Base-by-base conservation (phyloP, 2,329 filamentous ascomycete species). In the Fusarium equiseti region DNA sequence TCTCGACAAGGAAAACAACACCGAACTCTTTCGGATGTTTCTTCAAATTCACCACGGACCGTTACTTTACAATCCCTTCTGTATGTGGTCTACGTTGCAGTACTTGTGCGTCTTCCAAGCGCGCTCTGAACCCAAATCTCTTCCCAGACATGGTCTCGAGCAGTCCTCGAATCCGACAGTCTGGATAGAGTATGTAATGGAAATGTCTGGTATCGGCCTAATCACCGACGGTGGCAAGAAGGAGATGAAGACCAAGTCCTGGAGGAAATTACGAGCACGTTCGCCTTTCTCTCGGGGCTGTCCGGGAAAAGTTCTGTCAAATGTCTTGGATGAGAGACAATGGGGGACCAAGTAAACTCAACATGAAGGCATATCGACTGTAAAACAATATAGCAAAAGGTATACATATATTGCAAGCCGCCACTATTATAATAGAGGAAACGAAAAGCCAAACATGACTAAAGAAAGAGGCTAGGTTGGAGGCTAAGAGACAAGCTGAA, bases 141-240 rank as follows among this genome's bases (percentile, higher is more conserved):
- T 44, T 38, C 56, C 57, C 66, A 53, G 53, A 52, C 52, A 24
- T 43, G 66, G 64, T 61, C 71, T 73, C 57, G 67, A 66, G 60
- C 71, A 73, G 55, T 72, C 69, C 55, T 59, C 35, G 44, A 29
- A 72, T 50, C 70, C 66, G 70, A 63, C 62, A 64, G 66, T 49
- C 62, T 72, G 70, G 70, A 72, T 69, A 52, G 51, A 38, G 40
- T 67, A 62, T 70, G 66, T 70, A 70, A 70, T 70, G 46, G 31
- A 45, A 72, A 67, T 66, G 44, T 31, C 62, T 62, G 45, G 42
- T 50, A 62, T 51, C 61, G 48, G 50, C 40, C 58, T 38, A 56
- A 31, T 51, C 44, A 46, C 44, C 31, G 38, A 31, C 35, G 20
- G 66, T 63, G 63, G 58, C 58, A 53, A 56, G 42, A 57, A 40